These are phyloP conservation scores for Tulasnella calospora DNA, from an alignment of 768 basidiomycete genomes.

Conservation along the genomic window DNA sequence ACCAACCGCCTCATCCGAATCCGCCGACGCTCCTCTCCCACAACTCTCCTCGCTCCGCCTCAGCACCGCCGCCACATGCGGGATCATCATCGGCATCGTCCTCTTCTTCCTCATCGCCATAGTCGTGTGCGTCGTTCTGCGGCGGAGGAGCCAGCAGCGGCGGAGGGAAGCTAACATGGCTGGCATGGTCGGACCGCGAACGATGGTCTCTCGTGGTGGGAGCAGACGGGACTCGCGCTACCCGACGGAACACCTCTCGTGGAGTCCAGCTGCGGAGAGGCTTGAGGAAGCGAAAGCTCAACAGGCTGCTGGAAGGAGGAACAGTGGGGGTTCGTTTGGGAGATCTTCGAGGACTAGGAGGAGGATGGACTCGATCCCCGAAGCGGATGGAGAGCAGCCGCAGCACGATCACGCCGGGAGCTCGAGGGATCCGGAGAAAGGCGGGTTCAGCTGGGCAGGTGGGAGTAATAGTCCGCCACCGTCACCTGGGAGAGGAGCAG, in stretches of 20 bases:
- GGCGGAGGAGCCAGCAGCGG: not conserved
- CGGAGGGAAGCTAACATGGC: not conserved
- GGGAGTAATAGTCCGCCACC: not conserved
- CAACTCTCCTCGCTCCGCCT: not conserved
- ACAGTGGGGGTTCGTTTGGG: not conserved
- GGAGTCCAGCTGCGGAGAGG: not conserved
- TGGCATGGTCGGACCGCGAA: not conserved
- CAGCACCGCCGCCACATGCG: not conserved
- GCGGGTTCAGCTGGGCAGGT: not conserved
- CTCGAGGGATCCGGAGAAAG: not conserved
- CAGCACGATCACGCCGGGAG: not conserved
- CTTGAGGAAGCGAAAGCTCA: not conserved
- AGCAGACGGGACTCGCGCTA: not conserved
- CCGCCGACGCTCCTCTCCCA: not conserved
- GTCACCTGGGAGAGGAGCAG: not conserved
- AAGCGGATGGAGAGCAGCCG: not conserved
- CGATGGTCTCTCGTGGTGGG: not conserved
- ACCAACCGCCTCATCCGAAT: not conserved
- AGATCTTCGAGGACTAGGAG: not conserved
- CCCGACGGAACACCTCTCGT: conserved; percentile 2
- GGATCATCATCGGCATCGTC: not conserved
- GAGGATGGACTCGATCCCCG: not conserved
- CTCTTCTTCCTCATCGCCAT: not conserved
- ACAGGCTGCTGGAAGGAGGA: not conserved
- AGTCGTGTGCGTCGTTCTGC: not conserved